These are phyloP conservation scores for Syzygium jambos DNA, from an alignment of 345 rosid genomes.

Conservation along the genomic window DNA sequence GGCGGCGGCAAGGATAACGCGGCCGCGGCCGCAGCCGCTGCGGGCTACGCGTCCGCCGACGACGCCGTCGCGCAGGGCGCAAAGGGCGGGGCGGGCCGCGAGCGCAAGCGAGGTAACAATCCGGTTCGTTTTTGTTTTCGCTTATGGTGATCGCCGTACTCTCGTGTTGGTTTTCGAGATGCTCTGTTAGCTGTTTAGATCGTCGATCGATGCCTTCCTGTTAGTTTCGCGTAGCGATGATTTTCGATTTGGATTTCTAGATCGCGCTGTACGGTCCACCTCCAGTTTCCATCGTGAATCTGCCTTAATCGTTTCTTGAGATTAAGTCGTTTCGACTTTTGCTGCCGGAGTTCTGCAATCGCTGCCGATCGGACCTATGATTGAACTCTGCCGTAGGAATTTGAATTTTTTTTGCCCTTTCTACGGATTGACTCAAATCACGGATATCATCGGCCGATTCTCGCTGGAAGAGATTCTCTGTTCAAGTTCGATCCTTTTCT, in stretches of 20 bases:
- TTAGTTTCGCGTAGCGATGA: background rate
- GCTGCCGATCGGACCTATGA: background rate
- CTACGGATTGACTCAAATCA: background rate
- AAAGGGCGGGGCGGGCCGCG: background rate
- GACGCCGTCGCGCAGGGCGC: background rate
- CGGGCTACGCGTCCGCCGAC: conserved; percentile 14
- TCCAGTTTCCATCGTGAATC: background rate
- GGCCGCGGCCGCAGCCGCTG: background rate
- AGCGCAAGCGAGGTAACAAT: conserved; percentile 12
- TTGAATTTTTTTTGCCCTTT: background rate
- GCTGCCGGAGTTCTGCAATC: background rate
- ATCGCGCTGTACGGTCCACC: background rate
- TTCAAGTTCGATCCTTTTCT: background rate
- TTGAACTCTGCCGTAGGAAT: background rate
- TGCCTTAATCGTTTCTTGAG: background rate
- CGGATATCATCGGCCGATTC: background rate
- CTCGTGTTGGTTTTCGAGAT: background rate
- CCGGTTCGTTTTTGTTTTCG: background rate
- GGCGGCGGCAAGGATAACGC: background rate
- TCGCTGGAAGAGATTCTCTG: background rate
- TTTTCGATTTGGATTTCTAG: background rate
- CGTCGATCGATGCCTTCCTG: background rate
- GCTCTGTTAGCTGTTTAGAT: background rate
- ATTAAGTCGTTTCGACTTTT: background rate
- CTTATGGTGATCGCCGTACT: background rate